phyloP scores from a whole-genome alignment of 768 basidiomycete species.

The Imleria badia region DNA sequence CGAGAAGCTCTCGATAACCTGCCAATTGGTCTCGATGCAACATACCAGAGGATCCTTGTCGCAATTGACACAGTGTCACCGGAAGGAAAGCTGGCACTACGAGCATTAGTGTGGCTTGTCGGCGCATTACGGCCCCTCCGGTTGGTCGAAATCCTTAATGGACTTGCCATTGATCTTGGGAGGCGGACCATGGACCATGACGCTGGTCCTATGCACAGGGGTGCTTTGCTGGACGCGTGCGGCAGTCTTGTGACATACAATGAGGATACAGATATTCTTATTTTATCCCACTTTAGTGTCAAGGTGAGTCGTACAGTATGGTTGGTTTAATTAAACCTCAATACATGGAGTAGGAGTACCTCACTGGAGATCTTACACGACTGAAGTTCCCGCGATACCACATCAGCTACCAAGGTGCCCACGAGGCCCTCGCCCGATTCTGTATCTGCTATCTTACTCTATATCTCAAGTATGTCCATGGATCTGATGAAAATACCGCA shows the following conservation, averaged over 20 bases:
- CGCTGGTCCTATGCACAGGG: constrained; percentile 1
- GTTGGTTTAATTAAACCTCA: not conserved
- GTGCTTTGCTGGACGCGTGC: constrained; percentile 12
- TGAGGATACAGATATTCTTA: constrained; percentile 5
- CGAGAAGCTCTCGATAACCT: too few species aligned
- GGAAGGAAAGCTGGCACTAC: constrained; percentile 3
- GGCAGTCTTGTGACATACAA: constrained; percentile 16
- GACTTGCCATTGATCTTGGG: constrained; percentile 8
- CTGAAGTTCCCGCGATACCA: constrained; percentile 1
- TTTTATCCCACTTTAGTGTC: constrained; percentile 25
- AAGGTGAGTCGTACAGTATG: constrained; percentile 9
- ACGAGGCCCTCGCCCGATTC: constrained; percentile 2
- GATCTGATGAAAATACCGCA: not conserved
- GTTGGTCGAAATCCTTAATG: constrained; percentile 12
- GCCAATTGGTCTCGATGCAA: constrained; percentile 20
- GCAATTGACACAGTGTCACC: constrained; percentile 4
- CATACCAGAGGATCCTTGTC: constrained; percentile 21
- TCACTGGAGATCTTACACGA: constrained; percentile 1
- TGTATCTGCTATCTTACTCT: constrained; percentile 6
- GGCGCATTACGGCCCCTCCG: constrained; percentile 15
- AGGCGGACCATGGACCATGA: constrained; percentile 3
- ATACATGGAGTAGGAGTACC: constrained; percentile 10
- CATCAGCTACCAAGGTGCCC: not conserved
- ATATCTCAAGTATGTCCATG: not conserved
- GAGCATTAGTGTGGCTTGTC: constrained; percentile 12